phyloP scores from a whole-genome alignment of 2,329 filamentous ascomycete genomes.

The Juglanconis oblonga region DNA sequence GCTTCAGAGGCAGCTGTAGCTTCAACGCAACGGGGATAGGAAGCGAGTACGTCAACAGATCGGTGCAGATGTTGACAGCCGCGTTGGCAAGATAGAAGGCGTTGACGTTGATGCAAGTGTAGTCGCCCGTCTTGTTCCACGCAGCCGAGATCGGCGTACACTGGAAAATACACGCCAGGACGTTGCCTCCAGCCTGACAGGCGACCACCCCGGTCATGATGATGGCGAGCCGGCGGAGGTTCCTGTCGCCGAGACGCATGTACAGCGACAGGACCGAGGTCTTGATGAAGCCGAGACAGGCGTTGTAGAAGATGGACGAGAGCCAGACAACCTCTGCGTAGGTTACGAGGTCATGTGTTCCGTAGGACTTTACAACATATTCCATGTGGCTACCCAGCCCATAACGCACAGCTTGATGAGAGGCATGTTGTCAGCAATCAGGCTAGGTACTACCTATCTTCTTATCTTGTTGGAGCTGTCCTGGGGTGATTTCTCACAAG shows the following conservation, averaged over 20 bases:
- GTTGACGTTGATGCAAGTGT: conserved; percentile 41
- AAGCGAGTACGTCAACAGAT: conserved; percentile 41
- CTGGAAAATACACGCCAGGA: conserved; percentile 37
- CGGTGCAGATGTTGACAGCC: conserved; percentile 43
- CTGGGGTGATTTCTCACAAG: neutral
- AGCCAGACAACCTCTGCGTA: conserved; percentile 34
- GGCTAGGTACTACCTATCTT: neutral
- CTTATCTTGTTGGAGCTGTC: too few species aligned
- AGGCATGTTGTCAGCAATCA: neutral
- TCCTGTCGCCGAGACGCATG: conserved; percentile 36
- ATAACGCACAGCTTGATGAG: neutral
- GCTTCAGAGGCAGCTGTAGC: conserved; percentile 40
- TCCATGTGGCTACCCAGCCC: conserved; percentile 3
- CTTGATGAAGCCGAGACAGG: conserved; percentile 45
- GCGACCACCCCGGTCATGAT: conserved; percentile 38
- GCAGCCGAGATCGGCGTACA: conserved; percentile 37
- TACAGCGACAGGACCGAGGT: conserved; percentile 44
- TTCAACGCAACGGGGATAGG: conserved; percentile 41
- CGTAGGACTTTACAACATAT: neutral
- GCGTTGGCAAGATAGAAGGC: conserved; percentile 46
- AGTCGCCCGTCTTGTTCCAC: conserved; percentile 34
- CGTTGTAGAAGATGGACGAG: conserved; percentile 46
- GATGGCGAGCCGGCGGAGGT: conserved; percentile 32
- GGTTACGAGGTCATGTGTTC: neutral
- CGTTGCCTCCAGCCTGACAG: conserved; percentile 38